Evolutionary conservation across 2,329 filamentous ascomycete species (phyloP), one percentile per base, ranked within the genome.

Genomic region (Tolypocladium nubicola): DNA sequence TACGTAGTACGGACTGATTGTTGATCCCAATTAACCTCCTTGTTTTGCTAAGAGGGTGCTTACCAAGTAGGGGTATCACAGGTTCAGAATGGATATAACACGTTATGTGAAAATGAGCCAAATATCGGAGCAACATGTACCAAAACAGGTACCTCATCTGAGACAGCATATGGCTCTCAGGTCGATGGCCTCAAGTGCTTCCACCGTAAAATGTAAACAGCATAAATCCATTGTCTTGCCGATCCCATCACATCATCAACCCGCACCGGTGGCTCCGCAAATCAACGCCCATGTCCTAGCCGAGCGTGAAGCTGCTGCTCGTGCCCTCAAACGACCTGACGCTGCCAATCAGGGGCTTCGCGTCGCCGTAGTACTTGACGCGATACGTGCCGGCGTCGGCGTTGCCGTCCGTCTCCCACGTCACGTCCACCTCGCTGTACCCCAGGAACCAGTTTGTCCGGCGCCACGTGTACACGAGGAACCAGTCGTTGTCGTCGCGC

Each of bases 321-420:
- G 61, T 64, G 19, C 64, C 64, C 45, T 61, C 57, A 52, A 66
- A 66, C 7, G 62, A 39, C 45, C 39, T 49, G 33, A 64, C 84
- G 1, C 65, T 85, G 1, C 78, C 82, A 35, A 62, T 53, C 35
- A 64, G 26, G 19, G 58, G 57, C 80, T 92, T 97, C 3, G 83
- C 77, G 72, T 97, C 91, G 0, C 93, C 93, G 71, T 86, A 93
- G 68, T 97, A 97, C 73, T 79, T 83, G 52, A 96, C 72, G 30
- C 91, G 77, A 72, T 96, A 97, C 53, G 80, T 83, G 0, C 92
- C 92, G 1, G 70, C 72, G 59, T 78, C 75, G 23, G 79, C 79
- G 61, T 79, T 66, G 19, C 71, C 67, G 13, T 61, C 64, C 40
- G 71, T 72, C 72, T 93, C 88, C 93, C 93, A 97, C 53, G 81